Evolutionary conservation across 1,139 yeast species (phyloP), one percentile per base, ranked within the genome.

Genomic region (Geotrichum histeridarum): DNA sequence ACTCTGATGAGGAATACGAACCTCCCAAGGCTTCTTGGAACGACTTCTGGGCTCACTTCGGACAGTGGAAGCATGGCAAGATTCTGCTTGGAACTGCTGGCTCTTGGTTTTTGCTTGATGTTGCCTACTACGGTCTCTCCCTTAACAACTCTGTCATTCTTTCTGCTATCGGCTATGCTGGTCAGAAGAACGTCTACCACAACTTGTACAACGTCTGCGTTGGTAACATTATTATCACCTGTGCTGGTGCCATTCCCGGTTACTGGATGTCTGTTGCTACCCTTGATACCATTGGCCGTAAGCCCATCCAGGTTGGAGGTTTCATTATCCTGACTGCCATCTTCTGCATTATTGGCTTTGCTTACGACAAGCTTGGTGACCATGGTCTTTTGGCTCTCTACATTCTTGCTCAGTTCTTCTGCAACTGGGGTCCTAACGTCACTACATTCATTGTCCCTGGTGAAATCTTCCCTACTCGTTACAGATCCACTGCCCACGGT

Each of bases 401-500:
- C 74, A 81, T 81, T 66, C 69, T 82, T 65, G 74, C 80, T 48
- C 84, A 82, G 67, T 82, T 83, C 72, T 82, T 82, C 79, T 80
- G 81, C 71, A 83, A 82, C 73, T 82, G 80, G 60, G 87, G 87
- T 59, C 98, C 99, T 69, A 93, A 93, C 79, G 81, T 91, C 58
- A 94, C 98, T 51, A 93, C 99, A 57, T 93, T 93, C 74, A 81
- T 93, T 66, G 82, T 89, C 65, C 98, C 99, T 50, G 99, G 98
- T 72, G 99, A 93, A 77, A 80, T 84, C 67, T 93, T 79, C 88
- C 99, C 99, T 70, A 93, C 99, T 50, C 82, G 95, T 75, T 89
- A 90, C 77, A 88, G 99, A 82, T 93, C 98, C 45, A 84, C 97
- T 63, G 97, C 98, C 54, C 99, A 93, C 70, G 99, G 99, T 79